Conservation (phyloP, 306 rosid genomes). For the Aeschynomene evenia region DNA sequence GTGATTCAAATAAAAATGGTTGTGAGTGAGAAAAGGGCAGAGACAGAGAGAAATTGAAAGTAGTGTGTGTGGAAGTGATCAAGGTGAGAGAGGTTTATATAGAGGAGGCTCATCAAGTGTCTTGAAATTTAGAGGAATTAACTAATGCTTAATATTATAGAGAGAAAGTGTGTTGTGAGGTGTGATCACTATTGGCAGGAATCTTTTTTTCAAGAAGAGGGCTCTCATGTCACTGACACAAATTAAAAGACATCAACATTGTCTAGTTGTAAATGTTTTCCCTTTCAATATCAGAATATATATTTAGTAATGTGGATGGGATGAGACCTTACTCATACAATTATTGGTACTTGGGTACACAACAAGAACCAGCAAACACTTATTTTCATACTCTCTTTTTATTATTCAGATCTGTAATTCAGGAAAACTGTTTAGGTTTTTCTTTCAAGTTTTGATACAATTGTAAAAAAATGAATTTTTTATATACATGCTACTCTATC, state of each 20-base stretch:
- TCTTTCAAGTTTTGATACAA: too few relatives aligned
- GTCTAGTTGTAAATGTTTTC: slow-evolving; percentile 61
- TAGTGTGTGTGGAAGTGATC: slow-evolving; percentile 43
- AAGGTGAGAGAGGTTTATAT: slow-evolving; percentile 58
- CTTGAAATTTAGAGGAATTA: slow-evolving; percentile 13
- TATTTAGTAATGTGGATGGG: too few relatives aligned
- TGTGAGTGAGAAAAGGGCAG: neutral
- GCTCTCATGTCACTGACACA: slow-evolving; percentile 55
- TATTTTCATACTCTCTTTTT: neutral
- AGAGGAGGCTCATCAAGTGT: too few relatives aligned
- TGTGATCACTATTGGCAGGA: slow-evolving; percentile 45
- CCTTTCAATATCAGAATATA: neutral
- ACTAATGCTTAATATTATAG: neutral
- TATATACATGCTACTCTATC: too few relatives aligned
- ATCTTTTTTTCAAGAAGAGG: slow-evolving; percentile 57
- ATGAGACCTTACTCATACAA: neutral
- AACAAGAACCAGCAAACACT: neutral
- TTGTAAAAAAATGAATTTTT: too few relatives aligned
- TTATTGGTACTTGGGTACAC: neutral
- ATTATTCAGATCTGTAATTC: too few relatives aligned
- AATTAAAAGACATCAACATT: slow-evolving; percentile 46
- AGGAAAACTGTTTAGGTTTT: neutral
- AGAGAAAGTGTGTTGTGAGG: neutral
- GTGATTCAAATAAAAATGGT: slow-evolving; percentile 19
- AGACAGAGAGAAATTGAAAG: slow-evolving; percentile 25